Evolutionary conservation across 306 rosid species (phyloP).

Genomic region (Fagus sylvatica): DNA sequence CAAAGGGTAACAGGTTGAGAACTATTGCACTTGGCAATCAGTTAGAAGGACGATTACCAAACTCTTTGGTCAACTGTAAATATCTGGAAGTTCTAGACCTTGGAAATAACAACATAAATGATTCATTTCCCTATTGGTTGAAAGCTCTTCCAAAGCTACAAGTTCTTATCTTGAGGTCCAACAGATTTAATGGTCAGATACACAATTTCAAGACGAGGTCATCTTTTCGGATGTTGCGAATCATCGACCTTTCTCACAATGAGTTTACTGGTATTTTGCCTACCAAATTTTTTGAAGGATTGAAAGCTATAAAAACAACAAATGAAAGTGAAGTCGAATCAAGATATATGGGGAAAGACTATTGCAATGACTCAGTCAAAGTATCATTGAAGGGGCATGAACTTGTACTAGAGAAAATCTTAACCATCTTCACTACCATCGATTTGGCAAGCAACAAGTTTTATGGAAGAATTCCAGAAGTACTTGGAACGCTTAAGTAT

Average conservation of each 20-base stretch:
- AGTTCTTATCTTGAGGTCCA: constrained; percentile 39
- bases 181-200: constrained; percentile 37
- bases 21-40: constrained; percentile 31
- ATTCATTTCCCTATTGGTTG: constrained; percentile 38
- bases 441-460: no score
- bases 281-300: no score
- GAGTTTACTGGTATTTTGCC: constrained; percentile 1
- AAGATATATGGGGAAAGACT: no score
- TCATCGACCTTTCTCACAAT: constrained; percentile 41
- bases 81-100: constrained; percentile 28
- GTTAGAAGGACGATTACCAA: constrained; percentile 35
- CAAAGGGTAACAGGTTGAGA: not conserved
- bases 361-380: no score
- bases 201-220: not conserved
- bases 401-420: no score
- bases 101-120: constrained; percentile 34
- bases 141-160: constrained; percentile 19
- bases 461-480: no score
- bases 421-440: no score
- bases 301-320: no score
- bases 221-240: constrained; percentile 23
- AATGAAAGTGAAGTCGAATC: no score
- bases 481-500: no score
- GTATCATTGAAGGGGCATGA: no score
- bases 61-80: constrained; percentile 6